Evolutionary conservation across 2,329 filamentous ascomycete genomes (phyloP).

Genomic region (Huntiella savannae): DNA sequence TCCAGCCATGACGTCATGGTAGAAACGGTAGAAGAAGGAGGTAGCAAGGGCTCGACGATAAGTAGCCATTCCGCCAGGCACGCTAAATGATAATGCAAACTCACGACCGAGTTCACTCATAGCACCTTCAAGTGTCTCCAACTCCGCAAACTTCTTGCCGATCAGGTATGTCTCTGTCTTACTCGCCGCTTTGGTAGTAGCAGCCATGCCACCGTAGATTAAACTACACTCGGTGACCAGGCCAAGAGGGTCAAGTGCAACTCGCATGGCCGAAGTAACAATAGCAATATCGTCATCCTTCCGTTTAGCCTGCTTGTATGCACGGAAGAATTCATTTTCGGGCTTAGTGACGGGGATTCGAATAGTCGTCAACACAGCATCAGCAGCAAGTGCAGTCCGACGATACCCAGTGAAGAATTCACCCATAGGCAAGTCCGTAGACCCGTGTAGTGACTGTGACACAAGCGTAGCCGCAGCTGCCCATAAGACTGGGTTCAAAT

Average conservation of each 20-base stretch:
- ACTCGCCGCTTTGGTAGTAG: conserved; percentile 74
- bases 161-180: conserved; percentile 53
- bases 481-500: conserved; percentile 86
- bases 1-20: conserved; percentile 62
- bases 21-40: conserved; percentile 94
- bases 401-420: conserved; percentile 88
- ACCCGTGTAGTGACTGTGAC: conserved; percentile 54
- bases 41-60: conserved; percentile 82
- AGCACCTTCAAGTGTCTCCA: conserved; percentile 66
- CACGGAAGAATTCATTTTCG: conserved; percentile 65
- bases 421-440: conserved; percentile 75
- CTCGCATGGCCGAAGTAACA: conserved; percentile 68
- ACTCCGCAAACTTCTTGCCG: conserved; percentile 63
- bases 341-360: conserved; percentile 60
- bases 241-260: conserved; percentile 50
- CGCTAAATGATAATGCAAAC: conserved; percentile 74
- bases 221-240: conserved; percentile 57
- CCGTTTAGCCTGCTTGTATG: conserved; percentile 91
- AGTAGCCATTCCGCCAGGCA: conserved; percentile 93
- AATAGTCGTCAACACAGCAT: conserved; percentile 73
- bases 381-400: conserved; percentile 56
- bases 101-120: conserved; percentile 82
- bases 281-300: conserved; percentile 99
- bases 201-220: conserved; percentile 89
- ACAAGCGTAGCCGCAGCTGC: conserved; percentile 67